Evolutionary conservation across 495 filamentous ascomycete genomes (phyloP), one percentile per base, ranked within the genome.

Genomic region (Astrocystis sublimbata): DNA sequence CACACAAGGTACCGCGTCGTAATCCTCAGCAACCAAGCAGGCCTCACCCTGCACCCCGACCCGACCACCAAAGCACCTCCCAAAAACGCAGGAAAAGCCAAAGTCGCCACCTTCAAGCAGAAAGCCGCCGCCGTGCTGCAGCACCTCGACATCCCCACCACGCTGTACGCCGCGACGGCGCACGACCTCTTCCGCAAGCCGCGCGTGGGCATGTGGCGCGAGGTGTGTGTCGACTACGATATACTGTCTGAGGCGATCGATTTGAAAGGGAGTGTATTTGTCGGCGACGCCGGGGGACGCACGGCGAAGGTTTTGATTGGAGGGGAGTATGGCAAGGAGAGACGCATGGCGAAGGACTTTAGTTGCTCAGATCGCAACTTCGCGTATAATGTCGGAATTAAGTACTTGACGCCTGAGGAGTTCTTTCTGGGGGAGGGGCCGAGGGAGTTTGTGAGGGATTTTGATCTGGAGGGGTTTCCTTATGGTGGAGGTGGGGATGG

Each of bases 1-100:
- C 24, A 26, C 9, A 12, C 42, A 8, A 93, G 91, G n/a, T 96
- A 87, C 72, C 81, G 81, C 53, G 75, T 98, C 4, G 81, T 89
- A 1, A 82, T 98, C 41, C 78, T 98, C 50, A 94, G 88, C 43
- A 99, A 99, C 73, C 93, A 97, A 74, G 92, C 80, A 51, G 90
- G 88, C 12, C 77, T 99, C 47, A 88, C 81, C 26, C 75, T 96
- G 4, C 87, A 89, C 51, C 77, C 84, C n/a, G 85, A 90, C 36
- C 70, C 74, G 19, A 77, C 76, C 19, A 66, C 86, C 9, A 97
- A 96, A 62, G 79, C 75, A 0, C 13, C 19, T 3, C 84, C 88
- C 10, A 89, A 87, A 62, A 81, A 75, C 43, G 85, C 84, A 54
- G 82, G 78, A 15, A 70, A 73, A 33, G 84, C 83, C 42, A 87